These are phyloP conservation scores for Phytophthora ohioensis DNA, from an alignment of 352 stramenopile species.

Conservation along the genomic window DNA sequence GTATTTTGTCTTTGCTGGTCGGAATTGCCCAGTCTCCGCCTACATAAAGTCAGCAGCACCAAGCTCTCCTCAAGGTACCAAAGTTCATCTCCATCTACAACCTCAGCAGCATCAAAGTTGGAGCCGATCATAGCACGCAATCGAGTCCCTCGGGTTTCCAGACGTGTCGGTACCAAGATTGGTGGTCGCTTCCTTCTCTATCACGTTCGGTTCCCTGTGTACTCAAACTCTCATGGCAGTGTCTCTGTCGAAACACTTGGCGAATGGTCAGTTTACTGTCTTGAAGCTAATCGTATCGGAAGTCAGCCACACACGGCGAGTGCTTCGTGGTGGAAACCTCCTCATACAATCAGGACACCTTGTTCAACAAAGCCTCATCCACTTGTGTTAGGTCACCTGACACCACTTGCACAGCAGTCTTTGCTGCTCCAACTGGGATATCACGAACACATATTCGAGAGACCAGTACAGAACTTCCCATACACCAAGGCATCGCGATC, in stretches of 20 bases:
- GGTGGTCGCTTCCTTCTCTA: conserved; percentile 47
- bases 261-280: conserved; percentile 29
- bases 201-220: conserved; percentile 26
- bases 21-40: background rate
- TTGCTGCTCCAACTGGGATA: conserved; percentile 45
- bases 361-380: background rate
- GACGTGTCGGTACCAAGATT: conserved; percentile 41
- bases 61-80: background rate
- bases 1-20: conserved; percentile 50
- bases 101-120: background rate
- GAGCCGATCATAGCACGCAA: background rate
- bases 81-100: background rate
- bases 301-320: background rate
- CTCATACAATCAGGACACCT: conserved; percentile 15
- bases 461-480: conserved; percentile 14
- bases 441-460: conserved; percentile 39
- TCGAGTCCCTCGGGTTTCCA: conserved; percentile 9
- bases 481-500: background rate
- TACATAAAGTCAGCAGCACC: background rate
- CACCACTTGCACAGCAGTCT: conserved; percentile 25
- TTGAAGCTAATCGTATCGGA: conserved; percentile 30
- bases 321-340: conserved; percentile 32
- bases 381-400: conserved; percentile 4
- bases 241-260: background rate
- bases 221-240: background rate